Base-by-base conservation (phyloP, 768 basidiomycete species). In the Agrocybe praecox region DNA sequence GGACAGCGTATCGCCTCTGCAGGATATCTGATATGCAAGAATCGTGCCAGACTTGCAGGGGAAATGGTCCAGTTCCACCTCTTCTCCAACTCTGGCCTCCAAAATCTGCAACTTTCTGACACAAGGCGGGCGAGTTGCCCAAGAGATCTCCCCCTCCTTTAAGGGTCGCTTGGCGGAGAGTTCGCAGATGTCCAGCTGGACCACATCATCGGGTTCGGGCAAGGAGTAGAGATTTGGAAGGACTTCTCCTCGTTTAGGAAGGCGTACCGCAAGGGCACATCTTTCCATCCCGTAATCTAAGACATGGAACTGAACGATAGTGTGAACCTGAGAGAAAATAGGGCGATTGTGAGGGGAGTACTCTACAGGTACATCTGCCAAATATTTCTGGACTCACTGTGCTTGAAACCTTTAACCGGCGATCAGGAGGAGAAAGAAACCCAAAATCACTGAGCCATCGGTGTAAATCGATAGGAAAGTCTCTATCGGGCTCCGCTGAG, bases 271-370 rank as follows among this genome's bases (percentile, higher is more conserved):
- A 24, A 70, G 47, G n/a, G 63, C 55, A 52, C 69, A 70, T 18
- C 63, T 61, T 48, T 70, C 69, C 69, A 68, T 70, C 22, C 69
- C 69, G 53, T 67, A 70, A 62, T 70, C 69, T 7, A 70, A 54
- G 26, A 70, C 55, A 43, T 65, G 58, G 34, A 67, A 68, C 42
- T 70, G 69, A 3, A 57, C 44, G 1, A 70, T 52, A 15, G 67
- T 70, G 44, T 64, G 57, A 14, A 70, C 52, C 69, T 70, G 45
- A 24, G 8, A 43, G 23, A 34, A 51, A 34, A 29, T 1, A 49
- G 15, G 18, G 11, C 9, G 45, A 32, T 46, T 49, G 22, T 43
- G 15, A 33, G 26, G 26, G 26, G 9, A 29, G 44, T 14, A 52
- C 11, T 3, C 33, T 14, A 21, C 48, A 44, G 32, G 42, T 24